Conservation (phyloP, 139 green algal species). For the Tetradesmus obliquus region DNA sequence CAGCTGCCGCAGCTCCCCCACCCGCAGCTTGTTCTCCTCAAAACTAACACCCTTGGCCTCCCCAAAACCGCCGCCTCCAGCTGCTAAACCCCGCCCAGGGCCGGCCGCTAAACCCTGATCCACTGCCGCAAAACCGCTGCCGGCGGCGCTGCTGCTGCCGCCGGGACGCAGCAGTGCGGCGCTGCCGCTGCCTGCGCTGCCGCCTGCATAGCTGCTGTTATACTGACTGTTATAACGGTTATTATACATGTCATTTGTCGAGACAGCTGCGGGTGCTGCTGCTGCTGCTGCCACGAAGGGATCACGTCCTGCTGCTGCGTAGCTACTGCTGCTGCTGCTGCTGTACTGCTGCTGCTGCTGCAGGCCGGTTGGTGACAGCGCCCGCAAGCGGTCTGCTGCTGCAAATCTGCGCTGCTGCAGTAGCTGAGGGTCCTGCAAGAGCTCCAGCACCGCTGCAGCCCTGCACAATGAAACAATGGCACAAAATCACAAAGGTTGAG, state of each 20-base stretch:
- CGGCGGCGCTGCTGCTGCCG: background rate
- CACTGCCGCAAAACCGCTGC: too few species aligned
- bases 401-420: constrained; percentile 64
- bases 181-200: background rate
- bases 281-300: background rate
- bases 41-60: constrained; percentile 85
- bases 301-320: background rate
- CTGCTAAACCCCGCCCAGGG: background rate
- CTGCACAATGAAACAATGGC: constrained; percentile 43
- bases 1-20: constrained; percentile 67
- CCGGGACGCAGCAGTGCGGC: background rate
- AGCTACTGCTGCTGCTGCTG: constrained; percentile 26
- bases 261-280: constrained; percentile 2
- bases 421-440: constrained; percentile 62
- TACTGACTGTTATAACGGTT: background rate
- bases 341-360: constrained; percentile 16
- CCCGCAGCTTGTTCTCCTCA: constrained; percentile 77
- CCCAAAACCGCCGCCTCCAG: constrained; percentile 56
- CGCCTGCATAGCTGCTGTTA: background rate
- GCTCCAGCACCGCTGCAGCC: constrained; percentile 64
- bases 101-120: background rate
- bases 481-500: too few species aligned
- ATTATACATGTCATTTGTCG: background rate
- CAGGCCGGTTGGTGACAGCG: constrained; percentile 34
- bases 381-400: constrained; percentile 24